Conservation (phyloP, 2,329 filamentous ascomycete genomes). For the Verticillium albo-atrum region DNA sequence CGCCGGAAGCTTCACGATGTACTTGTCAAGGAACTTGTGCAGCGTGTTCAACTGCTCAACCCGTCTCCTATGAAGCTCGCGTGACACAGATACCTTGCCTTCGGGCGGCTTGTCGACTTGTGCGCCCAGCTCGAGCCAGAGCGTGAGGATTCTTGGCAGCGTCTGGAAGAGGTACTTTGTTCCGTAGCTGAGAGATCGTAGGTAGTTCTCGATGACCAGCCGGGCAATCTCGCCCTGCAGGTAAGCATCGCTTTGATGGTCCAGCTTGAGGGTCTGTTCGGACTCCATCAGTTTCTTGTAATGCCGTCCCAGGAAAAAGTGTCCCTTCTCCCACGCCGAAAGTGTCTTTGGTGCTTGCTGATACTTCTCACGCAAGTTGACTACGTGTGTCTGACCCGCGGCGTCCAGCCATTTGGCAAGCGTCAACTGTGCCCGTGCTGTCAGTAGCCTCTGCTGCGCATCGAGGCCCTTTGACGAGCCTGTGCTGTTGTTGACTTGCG, state of each 20-base stretch:
- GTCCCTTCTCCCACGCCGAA: slow-evolving; percentile 86
- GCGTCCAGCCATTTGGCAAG: slow-evolving; percentile 95
- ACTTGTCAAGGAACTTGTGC: slow-evolving; percentile 74
- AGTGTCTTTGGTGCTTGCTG: slow-evolving; percentile 70
- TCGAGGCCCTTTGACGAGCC: slow-evolving; percentile 36
- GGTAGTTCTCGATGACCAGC: slow-evolving; percentile 88
- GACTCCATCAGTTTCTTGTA: slow-evolving; percentile 95
- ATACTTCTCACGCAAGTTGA: slow-evolving; percentile 75
- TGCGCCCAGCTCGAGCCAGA: slow-evolving; percentile 90
- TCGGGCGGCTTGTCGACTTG: slow-evolving; percentile 61
- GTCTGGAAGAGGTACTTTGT: slow-evolving; percentile 97
- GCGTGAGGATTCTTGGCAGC: slow-evolving; percentile 80
- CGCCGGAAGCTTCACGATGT: slow-evolving; percentile 66
- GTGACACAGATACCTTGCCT: slow-evolving; percentile 47
- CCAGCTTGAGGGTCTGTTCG: slow-evolving; percentile 70
- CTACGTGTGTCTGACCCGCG: slow-evolving; percentile 87
- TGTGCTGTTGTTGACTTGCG: slow-evolving; percentile 31
- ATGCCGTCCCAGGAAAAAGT: slow-evolving; percentile 94
- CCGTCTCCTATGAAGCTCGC: slow-evolving; percentile 50
- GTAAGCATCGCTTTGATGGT: slow-evolving; percentile 73
- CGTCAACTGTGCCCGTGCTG: slow-evolving; percentile 77
- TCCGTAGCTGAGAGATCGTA: slow-evolving; percentile 80
- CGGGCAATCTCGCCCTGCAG: slow-evolving; percentile 80
- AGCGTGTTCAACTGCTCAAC: slow-evolving; percentile 64
- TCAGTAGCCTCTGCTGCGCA: slow-evolving; percentile 54